Base-by-base conservation (phyloP, 23 red algal genomes). In the Chondrus crispus region DNA sequence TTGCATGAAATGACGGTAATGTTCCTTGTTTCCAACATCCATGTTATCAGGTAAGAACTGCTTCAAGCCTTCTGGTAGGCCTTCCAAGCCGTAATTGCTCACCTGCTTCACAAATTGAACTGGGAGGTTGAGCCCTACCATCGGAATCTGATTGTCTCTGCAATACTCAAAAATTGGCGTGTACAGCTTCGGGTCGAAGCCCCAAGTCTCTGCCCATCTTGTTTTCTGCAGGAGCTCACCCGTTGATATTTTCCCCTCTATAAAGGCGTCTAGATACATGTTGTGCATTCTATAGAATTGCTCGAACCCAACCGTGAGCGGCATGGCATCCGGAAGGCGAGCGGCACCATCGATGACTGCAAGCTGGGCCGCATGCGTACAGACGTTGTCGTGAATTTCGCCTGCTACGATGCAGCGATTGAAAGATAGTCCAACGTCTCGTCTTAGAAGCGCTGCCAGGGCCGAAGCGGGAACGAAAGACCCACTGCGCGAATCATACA, bases 111-210 rank as follows among this genome's bases (percentile, higher is more conserved):
- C 91, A 66, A 95, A 62, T 53, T 92, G 58, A 51, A 48, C 64
- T 11, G 96, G 96, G n/a, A 88, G 39, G 41, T 98, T 98, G 28
- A 98, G 68, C 4, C 96, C 96, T 37, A 92, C 62, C 62, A 98
- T 74, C 19, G 73, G 60, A 43, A 98, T 84, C 36, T 69, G 64
- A 44, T 98, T 54, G 9, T 53, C 70, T 5, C 96, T 78, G 7
- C 85, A 90, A 74, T 91, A 98, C 81, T 91, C 81, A 77, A 94
- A 89, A 45, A 98, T 95, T 24, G 91, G 91, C 12, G 69, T 44
- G 51, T 91, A 98, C 16, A 98, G 48, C 60, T 83, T 77, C 3
- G 87, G 54, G 12, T 84, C 87, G 60, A 95, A 82, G 0, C 96
- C 96, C 80, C 88, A 98, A 8, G 86, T 95, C 11, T 85, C 37